phyloP scores from a whole-genome alignment of 164 flowering plant species.

The Saururus chinensis region DNA sequence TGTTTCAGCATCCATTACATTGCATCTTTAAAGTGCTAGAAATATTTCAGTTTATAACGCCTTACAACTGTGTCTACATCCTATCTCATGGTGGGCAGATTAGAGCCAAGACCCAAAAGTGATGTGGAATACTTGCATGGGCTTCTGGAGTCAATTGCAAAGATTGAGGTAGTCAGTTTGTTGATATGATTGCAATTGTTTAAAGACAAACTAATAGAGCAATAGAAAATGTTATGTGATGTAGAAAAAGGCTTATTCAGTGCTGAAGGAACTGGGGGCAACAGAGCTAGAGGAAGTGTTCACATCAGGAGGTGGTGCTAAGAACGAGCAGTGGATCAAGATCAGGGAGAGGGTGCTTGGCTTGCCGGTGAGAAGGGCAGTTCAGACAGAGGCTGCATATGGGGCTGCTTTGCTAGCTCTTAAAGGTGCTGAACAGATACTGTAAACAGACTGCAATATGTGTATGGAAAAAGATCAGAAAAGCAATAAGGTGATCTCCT shows the following conservation, averaged over 20 bases:
- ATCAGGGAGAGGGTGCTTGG: conserved; percentile 79
- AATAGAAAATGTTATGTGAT: too few relatives aligned
- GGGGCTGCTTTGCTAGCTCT: conserved; percentile 90
- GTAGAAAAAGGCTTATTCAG: conserved; percentile 62
- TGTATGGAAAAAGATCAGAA: too few relatives aligned
- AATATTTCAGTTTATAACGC: background rate
- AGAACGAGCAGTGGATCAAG: conserved; percentile 67
- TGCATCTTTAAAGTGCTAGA: background rate
- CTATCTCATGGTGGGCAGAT: conserved; percentile 27
- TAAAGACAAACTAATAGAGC: background rate
- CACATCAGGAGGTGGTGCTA: conserved; percentile 92
- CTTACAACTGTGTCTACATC: too few relatives aligned
- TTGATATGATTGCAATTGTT: background rate
- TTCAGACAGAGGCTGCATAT: conserved; percentile 89
- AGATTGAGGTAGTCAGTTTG: conserved; percentile 59
- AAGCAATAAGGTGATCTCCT: too few relatives aligned
- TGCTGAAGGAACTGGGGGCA: conserved; percentile 74
- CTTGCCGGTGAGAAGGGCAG: conserved; percentile 62
- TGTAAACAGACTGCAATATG: too few relatives aligned
- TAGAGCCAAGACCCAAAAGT: conserved; percentile 74
- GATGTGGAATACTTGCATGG: conserved; percentile 87
- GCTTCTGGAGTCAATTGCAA: conserved; percentile 89
- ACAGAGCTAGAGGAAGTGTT: conserved; percentile 72
- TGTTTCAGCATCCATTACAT: too few relatives aligned
- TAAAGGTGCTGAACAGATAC: conserved; percentile 33